phyloP scores from a whole-genome alignment of 1,139 yeast species.

The Taiozyma onychis region DNA sequence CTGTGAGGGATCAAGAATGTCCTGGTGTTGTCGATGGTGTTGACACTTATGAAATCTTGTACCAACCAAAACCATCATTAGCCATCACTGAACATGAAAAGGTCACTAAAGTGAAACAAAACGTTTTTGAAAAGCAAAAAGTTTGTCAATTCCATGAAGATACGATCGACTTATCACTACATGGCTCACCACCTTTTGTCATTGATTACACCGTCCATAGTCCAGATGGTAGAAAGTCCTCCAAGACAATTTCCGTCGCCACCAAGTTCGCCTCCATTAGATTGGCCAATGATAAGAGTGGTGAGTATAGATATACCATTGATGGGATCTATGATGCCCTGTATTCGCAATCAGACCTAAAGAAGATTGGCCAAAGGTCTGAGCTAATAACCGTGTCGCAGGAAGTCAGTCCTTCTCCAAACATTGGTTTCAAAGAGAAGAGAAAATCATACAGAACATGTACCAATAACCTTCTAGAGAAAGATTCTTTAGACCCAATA shows the following conservation, averaged over 20 bases:
- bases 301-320: conserved; percentile 57
- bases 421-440: conserved; percentile 42
- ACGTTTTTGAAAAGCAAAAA: conserved; percentile 29
- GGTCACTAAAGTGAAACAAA: conserved; percentile 19
- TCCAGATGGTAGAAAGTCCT: conserved; percentile 45
- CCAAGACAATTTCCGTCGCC: conserved; percentile 42
- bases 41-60: conserved; percentile 39
- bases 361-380: conserved; percentile 25
- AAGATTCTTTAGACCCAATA: conserved; percentile 40
- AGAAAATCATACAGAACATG: conserved; percentile 53
- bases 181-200: conserved; percentile 70
- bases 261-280: conserved; percentile 44
- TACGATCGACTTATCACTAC: conserved; percentile 41
- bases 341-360: conserved; percentile 46
- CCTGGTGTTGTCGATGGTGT: conserved; percentile 45
- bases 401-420: conserved; percentile 56
- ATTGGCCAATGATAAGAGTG: conserved; percentile 38
- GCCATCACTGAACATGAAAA: conserved; percentile 30
- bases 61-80: conserved; percentile 53
- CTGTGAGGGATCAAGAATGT: conserved; percentile 64
- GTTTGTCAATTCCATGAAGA: conserved; percentile 47
- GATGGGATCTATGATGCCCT: conserved; percentile 60
- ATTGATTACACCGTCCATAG: conserved; percentile 59
- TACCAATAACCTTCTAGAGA: conserved; percentile 40
- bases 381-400: conserved; percentile 47